These are phyloP conservation scores for Hymenoscyphus salicellus DNA, from an alignment of 2,329 filamentous ascomycete genomes.

Conservation along the genomic window DNA sequence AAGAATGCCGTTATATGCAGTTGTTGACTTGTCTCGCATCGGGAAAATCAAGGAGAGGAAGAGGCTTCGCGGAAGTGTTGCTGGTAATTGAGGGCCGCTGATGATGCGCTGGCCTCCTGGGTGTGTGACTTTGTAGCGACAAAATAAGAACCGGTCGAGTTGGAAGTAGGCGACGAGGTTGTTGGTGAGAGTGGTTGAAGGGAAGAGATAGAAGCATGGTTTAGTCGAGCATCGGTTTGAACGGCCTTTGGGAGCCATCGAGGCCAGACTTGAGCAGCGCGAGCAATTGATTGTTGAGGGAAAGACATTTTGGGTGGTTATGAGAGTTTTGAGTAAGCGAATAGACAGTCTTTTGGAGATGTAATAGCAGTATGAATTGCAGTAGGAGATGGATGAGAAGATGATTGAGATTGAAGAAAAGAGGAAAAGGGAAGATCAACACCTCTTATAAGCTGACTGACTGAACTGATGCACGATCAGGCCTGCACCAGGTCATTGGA, in stretches of 20 bases:
- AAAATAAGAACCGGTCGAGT: not conserved
- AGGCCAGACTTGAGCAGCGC: conserved; percentile 12
- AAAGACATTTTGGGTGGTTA: conserved; percentile 3
- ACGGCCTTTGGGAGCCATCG: conserved; percentile 7
- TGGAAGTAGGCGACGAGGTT: not conserved
- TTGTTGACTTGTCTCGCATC: too few relatives aligned
- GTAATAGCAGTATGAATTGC: not conserved
- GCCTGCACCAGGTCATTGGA: not conserved
- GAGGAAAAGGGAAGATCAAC: not conserved
- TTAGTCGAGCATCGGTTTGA: not conserved
- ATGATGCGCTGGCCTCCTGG: not conserved
- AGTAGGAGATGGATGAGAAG: not conserved
- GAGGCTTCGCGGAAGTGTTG: not conserved
- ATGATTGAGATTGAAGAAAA: not conserved
- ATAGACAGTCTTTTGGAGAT: not conserved
- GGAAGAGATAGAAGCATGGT: not conserved
- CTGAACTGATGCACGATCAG: not conserved
- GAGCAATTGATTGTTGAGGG: conserved; percentile 6
- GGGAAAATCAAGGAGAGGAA: not conserved
- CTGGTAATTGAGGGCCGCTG: not conserved
- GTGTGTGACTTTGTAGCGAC: not conserved
- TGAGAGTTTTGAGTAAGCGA: not conserved
- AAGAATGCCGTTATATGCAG: too few relatives aligned
- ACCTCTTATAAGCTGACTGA: not conserved
- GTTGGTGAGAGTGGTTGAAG: conserved; percentile 1